phyloP scores from a whole-genome alignment of 495 filamentous ascomycete genomes.

The Aspergillus hancockii region DNA sequence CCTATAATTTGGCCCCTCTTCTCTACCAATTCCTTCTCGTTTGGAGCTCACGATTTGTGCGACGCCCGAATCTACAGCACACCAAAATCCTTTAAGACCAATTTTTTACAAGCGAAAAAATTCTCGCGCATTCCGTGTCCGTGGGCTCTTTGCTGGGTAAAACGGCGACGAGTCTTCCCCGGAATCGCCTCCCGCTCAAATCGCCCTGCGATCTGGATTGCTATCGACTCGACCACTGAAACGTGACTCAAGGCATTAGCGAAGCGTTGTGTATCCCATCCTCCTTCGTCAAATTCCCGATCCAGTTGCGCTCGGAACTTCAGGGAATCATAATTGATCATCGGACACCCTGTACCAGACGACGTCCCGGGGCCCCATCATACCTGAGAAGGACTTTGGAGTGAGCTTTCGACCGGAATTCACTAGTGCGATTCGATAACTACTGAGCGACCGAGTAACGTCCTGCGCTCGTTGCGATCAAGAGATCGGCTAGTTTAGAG shows the following conservation, averaged over 20 bases:
- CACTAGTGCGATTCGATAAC: background rate
- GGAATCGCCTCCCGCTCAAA: constrained; percentile 3
- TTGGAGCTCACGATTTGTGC: background rate
- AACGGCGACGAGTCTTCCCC: constrained; percentile 15
- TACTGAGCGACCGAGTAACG: background rate
- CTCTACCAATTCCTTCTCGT: background rate
- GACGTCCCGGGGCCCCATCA: constrained; percentile 7
- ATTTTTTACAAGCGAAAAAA: background rate
- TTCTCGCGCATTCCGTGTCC: background rate
- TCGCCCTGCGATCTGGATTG: background rate
- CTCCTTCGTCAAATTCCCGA: background rate
- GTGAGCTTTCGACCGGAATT: constrained; percentile 6
- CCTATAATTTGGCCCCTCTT: constrained; percentile 1
- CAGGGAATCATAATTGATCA: background rate
- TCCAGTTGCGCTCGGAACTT: background rate
- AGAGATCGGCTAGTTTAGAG: background rate
- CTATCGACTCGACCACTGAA: constrained; percentile 9
- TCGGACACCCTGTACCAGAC: background rate
- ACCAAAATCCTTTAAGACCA: background rate
- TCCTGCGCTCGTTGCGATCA: background rate
- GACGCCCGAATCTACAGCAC: background rate
- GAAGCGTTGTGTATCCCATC: background rate
- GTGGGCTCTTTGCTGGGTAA: constrained; percentile 11
- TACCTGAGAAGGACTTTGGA: constrained; percentile 14
- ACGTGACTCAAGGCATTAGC: constrained; percentile 9